Percentiles rank a stretch among this genome's conserved stretches.
Evolutionary conservation across 495 filamentous ascomycete species (phyloP).

Genomic region (Aspergillus sclerotiicarbonarius): DNA sequence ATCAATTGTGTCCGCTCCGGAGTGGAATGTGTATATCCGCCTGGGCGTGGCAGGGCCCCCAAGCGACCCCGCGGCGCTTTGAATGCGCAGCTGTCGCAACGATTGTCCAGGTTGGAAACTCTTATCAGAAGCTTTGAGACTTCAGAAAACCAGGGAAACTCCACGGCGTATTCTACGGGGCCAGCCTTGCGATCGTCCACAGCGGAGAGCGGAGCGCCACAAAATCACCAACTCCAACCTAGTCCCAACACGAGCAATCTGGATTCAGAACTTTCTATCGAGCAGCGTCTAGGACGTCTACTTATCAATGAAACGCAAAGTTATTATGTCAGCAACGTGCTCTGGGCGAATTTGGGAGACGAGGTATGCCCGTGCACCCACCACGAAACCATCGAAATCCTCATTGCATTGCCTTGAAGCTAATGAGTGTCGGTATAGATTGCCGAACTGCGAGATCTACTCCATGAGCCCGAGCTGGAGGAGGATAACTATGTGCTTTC

Average conservation of each 20-base stretch:
- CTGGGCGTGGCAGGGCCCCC: conserved; percentile 4
- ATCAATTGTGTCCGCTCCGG: not conserved
- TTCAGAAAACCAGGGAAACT: not conserved
- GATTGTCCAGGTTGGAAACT: not conserved
- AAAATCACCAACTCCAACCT: not conserved
- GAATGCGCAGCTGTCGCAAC: conserved; percentile 1
- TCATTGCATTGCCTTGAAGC: not conserved
- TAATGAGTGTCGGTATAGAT: conserved; percentile 22
- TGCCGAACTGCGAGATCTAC: conserved; percentile 59
- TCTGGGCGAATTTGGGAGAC: conserved; percentile 73
- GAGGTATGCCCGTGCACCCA: conserved; percentile 51
- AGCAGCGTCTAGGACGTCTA: conserved; percentile 58
- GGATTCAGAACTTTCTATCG: not conserved
- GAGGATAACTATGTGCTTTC: conserved; percentile 28
- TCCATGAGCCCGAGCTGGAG: conserved; percentile 53
- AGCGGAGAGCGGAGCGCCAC: not conserved
- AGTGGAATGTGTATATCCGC: not conserved
- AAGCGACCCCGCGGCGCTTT: not conserved
- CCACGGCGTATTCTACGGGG: not conserved
- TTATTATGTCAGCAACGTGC: conserved; percentile 72
- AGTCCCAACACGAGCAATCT: not conserved
- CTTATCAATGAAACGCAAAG: conserved; percentile 68
- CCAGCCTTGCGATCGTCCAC: not conserved
- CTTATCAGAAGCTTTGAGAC: conserved; percentile 4
- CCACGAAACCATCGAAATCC: not conserved